Conservation (phyloP, 2,329 filamentous ascomycete genomes). For the Penicillium carneum region DNA sequence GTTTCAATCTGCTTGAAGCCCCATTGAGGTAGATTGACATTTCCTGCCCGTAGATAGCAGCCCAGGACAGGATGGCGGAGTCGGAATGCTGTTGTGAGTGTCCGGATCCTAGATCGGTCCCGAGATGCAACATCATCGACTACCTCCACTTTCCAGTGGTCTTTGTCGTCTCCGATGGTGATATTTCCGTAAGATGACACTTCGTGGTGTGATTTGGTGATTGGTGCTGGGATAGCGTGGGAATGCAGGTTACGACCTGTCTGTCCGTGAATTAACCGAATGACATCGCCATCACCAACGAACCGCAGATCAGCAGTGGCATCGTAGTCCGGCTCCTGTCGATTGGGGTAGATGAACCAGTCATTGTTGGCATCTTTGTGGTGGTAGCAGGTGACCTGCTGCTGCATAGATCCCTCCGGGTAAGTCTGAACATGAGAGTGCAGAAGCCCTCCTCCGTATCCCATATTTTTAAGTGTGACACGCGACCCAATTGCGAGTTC, state of each 20-base stretch:
- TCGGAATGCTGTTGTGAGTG: slow-evolving; percentile 90
- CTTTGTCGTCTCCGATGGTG: slow-evolving; percentile 94
- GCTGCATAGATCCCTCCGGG: slow-evolving; percentile 89
- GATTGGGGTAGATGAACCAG: slow-evolving; percentile 98
- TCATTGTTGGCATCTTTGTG: slow-evolving; percentile 99
- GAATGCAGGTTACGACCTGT: slow-evolving; percentile 97
- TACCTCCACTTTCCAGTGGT: slow-evolving; percentile 95
- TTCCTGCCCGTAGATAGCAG: slow-evolving; percentile 94
- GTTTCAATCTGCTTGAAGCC: slow-evolving; percentile 99
- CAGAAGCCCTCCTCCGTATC: slow-evolving; percentile 92
- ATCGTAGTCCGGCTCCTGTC: slow-evolving; percentile 75
- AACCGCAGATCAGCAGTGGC: slow-evolving; percentile 74
- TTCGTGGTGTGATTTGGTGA: slow-evolving; percentile 88
- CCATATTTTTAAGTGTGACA: slow-evolving; percentile 98
- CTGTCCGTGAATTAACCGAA: slow-evolving; percentile 91
- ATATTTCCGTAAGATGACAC: slow-evolving; percentile 96
- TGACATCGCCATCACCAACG: slow-evolving; percentile 75
- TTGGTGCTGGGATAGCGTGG: slow-evolving; percentile 84
- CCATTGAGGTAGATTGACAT: slow-evolving; percentile 96
- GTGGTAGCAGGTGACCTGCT: slow-evolving; percentile 98
- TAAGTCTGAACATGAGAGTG: slow-evolving; percentile 97
- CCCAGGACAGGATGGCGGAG: slow-evolving; percentile 80
- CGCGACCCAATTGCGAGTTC: slow-evolving; percentile 89
- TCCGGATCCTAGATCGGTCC: slow-evolving; percentile 84
- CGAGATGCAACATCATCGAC: slow-evolving; percentile 86